phyloP scores from a whole-genome alignment of 163 green algal genomes.

The Chlamydomonas reinhardtii region DNA sequence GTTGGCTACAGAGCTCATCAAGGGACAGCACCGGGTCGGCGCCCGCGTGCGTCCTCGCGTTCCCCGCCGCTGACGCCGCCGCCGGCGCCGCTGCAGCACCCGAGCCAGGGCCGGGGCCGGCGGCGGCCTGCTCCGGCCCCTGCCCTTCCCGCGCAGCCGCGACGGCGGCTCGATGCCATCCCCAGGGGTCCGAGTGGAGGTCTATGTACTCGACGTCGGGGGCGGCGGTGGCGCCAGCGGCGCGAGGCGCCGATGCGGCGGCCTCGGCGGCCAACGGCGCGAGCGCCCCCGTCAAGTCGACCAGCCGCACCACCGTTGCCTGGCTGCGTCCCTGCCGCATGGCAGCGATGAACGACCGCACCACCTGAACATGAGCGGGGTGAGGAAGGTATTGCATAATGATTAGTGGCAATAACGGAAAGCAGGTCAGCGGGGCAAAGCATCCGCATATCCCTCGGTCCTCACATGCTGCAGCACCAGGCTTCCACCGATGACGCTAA shows the following conservation, averaged over 20 bases:
- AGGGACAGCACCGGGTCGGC: too few species aligned
- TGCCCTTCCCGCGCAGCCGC: background rate
- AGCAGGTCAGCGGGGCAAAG: too few species aligned
- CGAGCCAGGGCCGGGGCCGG: background rate
- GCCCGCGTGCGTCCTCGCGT: background rate
- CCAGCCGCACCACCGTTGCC: background rate
- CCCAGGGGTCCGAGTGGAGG: slow-evolving; percentile 14
- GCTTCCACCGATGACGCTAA: background rate
- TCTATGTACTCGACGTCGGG: slow-evolving; percentile 13
- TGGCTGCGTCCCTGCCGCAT: slow-evolving; percentile 34
- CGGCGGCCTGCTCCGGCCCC: background rate
- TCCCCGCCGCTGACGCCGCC: background rate
- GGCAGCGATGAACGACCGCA: background rate
- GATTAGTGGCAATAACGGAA: background rate
- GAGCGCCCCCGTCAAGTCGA: background rate
- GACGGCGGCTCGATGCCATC: background rate
- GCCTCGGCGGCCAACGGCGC: background rate
- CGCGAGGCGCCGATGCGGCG: background rate
- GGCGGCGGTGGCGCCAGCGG: background rate
- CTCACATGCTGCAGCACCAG: slow-evolving; percentile 26
- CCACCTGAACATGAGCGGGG: background rate
- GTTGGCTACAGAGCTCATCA: too few species aligned
- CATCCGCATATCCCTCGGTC: too few species aligned
- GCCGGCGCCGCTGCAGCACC: background rate
- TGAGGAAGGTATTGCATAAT: too few species aligned